phyloP scores from a whole-genome alignment of 1,139 yeast genomes.

The Saccharomyces hybrid region DNA sequence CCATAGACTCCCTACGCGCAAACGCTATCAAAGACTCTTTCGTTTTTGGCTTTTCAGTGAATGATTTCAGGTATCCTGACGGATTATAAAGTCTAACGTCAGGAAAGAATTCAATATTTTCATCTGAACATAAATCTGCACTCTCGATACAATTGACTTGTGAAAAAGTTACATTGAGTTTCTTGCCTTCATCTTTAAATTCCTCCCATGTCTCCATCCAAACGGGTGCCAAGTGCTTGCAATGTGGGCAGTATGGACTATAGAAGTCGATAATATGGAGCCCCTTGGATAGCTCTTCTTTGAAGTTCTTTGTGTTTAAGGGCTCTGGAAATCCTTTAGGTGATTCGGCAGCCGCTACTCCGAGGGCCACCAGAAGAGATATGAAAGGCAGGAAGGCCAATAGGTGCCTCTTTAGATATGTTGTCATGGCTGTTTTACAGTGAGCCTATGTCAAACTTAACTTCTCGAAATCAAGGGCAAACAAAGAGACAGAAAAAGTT shows the following conservation, averaged over 20 bases:
- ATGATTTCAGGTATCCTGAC: slow-evolving; percentile 36
- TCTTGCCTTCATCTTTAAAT: slow-evolving; percentile 37
- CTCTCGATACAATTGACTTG: slow-evolving; percentile 68
- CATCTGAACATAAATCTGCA: slow-evolving; percentile 64
- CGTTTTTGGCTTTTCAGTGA: slow-evolving; percentile 42
- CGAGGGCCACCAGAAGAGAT: neutral
- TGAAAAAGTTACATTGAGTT: slow-evolving; percentile 44
- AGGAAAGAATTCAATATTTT: slow-evolving; percentile 52
- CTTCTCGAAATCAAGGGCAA: neutral
- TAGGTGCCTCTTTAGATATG: neutral
- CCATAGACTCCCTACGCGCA: slow-evolving; percentile 46
- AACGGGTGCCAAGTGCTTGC: slow-evolving; percentile 54
- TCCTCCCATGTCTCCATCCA: slow-evolving; percentile 52
- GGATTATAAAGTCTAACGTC: slow-evolving; percentile 56
- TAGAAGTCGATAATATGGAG: slow-evolving; percentile 57
- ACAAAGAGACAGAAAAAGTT: no score
- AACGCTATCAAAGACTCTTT: slow-evolving; percentile 45
- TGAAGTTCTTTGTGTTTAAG: slow-evolving; percentile 35
- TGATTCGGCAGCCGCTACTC: slow-evolving; percentile 1
- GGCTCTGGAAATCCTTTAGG: slow-evolving; percentile 29
- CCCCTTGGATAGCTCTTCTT: slow-evolving; percentile 38
- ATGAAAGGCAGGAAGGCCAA: neutral
- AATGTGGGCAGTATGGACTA: slow-evolving; percentile 65
- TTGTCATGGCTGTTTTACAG: neutral
- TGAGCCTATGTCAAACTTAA: no score